Conservation (phyloP, 177 flowering plant species). For the Telopea speciosissima region DNA sequence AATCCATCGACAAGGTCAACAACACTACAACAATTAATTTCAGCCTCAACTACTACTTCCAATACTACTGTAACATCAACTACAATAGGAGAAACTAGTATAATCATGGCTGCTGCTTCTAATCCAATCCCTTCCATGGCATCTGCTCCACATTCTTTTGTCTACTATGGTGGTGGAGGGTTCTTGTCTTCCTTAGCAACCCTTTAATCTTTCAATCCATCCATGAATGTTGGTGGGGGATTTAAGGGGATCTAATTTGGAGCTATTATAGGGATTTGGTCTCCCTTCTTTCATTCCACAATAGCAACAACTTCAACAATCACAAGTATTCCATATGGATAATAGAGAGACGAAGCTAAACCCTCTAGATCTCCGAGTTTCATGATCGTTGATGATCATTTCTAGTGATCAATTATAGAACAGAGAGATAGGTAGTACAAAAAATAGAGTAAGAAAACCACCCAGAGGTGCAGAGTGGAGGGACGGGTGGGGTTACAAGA, state of each 20-base stretch:
- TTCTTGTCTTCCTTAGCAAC: slow-evolving; percentile 29
- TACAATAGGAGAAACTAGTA: neutral
- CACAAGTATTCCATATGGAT: neutral
- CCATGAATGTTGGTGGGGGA: slow-evolving; percentile 12
- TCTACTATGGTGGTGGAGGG: slow-evolving; percentile 24
- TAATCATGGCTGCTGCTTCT: neutral
- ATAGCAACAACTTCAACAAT: neutral
- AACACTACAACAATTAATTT: neutral
- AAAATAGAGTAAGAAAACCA: no score
- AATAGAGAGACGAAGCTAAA: neutral
- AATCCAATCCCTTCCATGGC: neutral
- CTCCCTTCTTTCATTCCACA: slow-evolving; percentile 9
- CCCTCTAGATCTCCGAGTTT: no score
- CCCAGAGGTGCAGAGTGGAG: no score
- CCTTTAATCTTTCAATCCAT: slow-evolving; percentile 23
- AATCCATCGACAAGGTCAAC: neutral
- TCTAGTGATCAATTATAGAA: no score
- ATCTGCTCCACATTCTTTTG: neutral
- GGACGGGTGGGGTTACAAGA: no score
- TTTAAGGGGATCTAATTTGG: slow-evolving; percentile 19
- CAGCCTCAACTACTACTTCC: slow-evolving; percentile 2
- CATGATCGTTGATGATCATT: no score
- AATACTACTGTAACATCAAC: neutral
- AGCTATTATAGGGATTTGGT: slow-evolving; percentile 23
- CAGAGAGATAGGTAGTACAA: no score